Conservation (phyloP, 441 rosid species). For the Erysimum cheiri region DNA sequence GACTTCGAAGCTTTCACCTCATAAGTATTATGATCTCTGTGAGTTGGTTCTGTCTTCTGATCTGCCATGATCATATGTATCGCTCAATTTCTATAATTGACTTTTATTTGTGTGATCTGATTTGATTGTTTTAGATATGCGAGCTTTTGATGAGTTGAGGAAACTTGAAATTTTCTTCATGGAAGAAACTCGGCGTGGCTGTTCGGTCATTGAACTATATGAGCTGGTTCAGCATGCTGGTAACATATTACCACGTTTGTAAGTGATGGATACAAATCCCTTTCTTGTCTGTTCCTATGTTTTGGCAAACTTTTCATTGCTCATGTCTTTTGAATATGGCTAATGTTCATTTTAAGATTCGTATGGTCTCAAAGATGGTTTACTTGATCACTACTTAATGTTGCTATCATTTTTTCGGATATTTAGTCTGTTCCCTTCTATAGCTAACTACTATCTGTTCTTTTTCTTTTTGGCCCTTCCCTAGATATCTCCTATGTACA, state of each 20-base stretch:
- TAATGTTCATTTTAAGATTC: too few species aligned
- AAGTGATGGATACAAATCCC: constrained; percentile 46
- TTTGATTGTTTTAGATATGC: constrained; percentile 66
- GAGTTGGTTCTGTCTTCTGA: constrained; percentile 46
- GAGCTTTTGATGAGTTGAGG: constrained; percentile 97
- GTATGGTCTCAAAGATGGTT: constrained; percentile 1
- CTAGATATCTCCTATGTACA: constrained; percentile 78
- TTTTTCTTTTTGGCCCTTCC: constrained; percentile 20
- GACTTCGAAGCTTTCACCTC: constrained; percentile 97
- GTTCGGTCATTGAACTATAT: constrained; percentile 93
- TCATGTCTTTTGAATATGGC: too few species aligned
- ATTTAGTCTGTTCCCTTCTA: neutral
- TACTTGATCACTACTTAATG: constrained; percentile 7
- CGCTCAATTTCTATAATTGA: constrained; percentile 10
- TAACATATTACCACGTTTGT: constrained; percentile 95
- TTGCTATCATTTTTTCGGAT: neutral
- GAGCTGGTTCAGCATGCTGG: constrained; percentile 99
- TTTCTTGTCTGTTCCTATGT: too few species aligned
- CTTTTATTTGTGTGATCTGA: constrained; percentile 4
- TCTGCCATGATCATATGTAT: constrained; percentile 24
- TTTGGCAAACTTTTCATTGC: too few species aligned
- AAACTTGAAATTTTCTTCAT: constrained; percentile 91
- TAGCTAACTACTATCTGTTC: neutral
- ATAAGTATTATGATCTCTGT: constrained; percentile 95
- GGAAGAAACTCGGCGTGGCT: constrained; percentile 94